These are phyloP conservation scores for Pontederia crassipes DNA, from an alignment of 176 grass and related monocot genomes.

Conservation along the genomic window DNA sequence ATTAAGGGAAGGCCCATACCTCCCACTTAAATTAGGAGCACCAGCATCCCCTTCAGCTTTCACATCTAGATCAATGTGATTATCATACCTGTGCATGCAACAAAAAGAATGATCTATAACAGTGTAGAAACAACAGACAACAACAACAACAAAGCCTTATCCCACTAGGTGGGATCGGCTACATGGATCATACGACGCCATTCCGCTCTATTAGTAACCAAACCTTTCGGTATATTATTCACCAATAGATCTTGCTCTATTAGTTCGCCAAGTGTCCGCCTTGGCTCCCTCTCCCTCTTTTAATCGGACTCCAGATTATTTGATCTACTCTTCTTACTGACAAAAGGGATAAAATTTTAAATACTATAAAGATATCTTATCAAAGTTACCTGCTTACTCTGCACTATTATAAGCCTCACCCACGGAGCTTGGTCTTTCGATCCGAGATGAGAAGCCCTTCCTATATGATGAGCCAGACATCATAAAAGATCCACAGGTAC, in stretches of 20 bases:
- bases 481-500: conserved; percentile 19
- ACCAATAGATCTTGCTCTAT: too few species aligned
- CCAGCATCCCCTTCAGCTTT: conserved; percentile 41
- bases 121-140: neutral
- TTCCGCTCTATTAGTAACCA: too few species aligned
- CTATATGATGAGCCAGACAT: conserved; percentile 23
- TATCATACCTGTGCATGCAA: conserved; percentile 45
- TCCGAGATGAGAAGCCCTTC: conserved; percentile 29
- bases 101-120: neutral
- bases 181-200: too few species aligned
- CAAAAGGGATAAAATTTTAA: too few species aligned
- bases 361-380: neutral
- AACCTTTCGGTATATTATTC: too few species aligned
- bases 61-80: conserved; percentile 31
- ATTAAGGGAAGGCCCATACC: conserved; percentile 21
- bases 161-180: too few species aligned
- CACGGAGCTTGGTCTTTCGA: conserved; percentile 30
- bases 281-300: too few species aligned
- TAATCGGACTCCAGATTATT: too few species aligned
- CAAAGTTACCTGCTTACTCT: conserved; percentile 51
- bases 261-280: too few species aligned
- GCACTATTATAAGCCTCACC: conserved; percentile 27
- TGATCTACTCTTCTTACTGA: too few species aligned
- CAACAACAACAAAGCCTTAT: too few species aligned
- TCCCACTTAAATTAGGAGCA: conserved; percentile 26